phyloP scores from a whole-genome alignment of 495 filamentous ascomycete genomes.

The Aspergillus nidulans region DNA sequence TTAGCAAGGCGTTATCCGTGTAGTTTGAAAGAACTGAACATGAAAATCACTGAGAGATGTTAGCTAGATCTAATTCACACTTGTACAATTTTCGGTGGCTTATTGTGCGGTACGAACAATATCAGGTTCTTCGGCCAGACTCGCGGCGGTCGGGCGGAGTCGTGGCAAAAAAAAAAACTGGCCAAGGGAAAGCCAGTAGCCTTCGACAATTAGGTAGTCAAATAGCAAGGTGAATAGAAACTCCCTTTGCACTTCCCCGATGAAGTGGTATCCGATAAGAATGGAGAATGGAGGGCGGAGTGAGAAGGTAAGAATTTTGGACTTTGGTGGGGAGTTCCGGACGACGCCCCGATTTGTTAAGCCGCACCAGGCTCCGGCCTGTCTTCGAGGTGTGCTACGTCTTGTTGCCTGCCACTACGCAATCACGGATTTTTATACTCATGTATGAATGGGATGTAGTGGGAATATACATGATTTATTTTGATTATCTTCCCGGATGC shows the following conservation, averaged over 20 bases:
- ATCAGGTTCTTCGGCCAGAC: constrained; percentile 7
- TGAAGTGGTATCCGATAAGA: constrained; percentile 15
- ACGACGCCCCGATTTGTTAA: constrained; percentile 16
- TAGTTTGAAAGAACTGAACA: neutral
- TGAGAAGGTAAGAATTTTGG: constrained; percentile 23
- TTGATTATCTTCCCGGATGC: neutral
- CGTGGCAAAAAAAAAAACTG: constrained; percentile 11
- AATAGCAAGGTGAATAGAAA: constrained; percentile 16
- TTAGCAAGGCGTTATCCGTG: neutral
- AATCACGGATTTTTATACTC: neutral
- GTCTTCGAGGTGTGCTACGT: neutral
- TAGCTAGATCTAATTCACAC: neutral
- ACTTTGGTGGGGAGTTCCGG: constrained; percentile 15
- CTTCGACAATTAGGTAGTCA: constrained; percentile 3
- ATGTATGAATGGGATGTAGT: too few relatives aligned
- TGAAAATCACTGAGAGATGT: neutral
- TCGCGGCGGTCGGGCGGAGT: constrained; percentile 11
- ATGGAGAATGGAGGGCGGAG: constrained; percentile 11
- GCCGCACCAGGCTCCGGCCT: constrained; percentile 1
- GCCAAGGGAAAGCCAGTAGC: constrained; percentile 5
- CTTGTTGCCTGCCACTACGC: neutral
- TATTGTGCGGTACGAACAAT: constrained; percentile 15
- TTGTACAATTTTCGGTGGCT: constrained; percentile 6
- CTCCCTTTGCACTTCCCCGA: constrained; percentile 7
- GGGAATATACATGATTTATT: neutral